Evolutionary conservation across 1,284 basidiomycete genomes (phyloP).

Genomic region (Bjerkandera adusta): DNA sequence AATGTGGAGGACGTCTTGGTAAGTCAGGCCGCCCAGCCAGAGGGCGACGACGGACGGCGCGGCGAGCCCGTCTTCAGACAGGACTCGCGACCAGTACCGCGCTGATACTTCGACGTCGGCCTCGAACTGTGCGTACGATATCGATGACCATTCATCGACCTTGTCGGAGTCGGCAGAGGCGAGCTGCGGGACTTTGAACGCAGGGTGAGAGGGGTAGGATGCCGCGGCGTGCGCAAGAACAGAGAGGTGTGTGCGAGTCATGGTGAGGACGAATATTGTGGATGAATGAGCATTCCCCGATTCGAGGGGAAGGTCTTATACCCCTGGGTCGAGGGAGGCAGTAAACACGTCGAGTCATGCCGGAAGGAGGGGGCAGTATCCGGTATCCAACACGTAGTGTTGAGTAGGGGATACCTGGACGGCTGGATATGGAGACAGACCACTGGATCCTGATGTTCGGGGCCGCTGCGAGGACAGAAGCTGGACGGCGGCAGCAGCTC

Average conservation of each 20-base stretch:
- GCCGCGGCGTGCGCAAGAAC: conserved; percentile 46
- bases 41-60: conserved; percentile 59
- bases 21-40: conserved; percentile 67
- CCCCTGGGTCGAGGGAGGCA: too few relatives aligned
- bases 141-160: conserved; percentile 43
- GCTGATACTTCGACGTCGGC: conserved; percentile 52
- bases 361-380: conserved; percentile 17
- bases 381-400: conserved; percentile 18
- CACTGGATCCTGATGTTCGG: too few relatives aligned
- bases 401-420: too few relatives aligned
- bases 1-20: conserved; percentile 64
- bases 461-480: too few relatives aligned
- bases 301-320: too few relatives aligned
- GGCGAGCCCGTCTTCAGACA: conserved; percentile 42
- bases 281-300: too few relatives aligned
- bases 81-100: conserved; percentile 48
- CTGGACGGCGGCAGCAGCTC: too few relatives aligned
- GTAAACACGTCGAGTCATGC: background rate
- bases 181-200: conserved; percentile 46
- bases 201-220: conserved; percentile 41
- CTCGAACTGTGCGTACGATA: conserved; percentile 53
- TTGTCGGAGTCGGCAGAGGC: conserved; percentile 33
- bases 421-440: too few relatives aligned
- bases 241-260: conserved; percentile 43
- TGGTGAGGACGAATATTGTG: conserved; percentile 12